Evolutionary conservation across 1,284 basidiomycete genomes (phyloP).

Genomic region (Trichosporon asahii): DNA sequence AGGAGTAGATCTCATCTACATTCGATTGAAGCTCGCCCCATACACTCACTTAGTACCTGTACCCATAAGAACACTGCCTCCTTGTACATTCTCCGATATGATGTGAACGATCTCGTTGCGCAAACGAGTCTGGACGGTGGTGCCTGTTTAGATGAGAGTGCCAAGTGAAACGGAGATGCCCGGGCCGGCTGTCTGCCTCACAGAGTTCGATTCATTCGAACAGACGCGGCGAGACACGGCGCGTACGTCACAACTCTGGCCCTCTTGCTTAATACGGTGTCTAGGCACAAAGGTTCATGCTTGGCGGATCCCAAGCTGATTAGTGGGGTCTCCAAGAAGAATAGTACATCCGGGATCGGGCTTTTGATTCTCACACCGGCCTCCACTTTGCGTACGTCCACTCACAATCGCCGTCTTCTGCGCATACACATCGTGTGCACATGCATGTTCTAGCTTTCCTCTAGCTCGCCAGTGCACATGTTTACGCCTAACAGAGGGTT

Average conservation of each 20-base stretch:
- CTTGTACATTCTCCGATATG: background rate
- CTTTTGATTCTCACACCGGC: background rate
- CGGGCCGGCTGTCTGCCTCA: background rate
- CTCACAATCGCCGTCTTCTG: background rate
- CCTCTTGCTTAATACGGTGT: background rate
- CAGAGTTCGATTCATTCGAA: background rate
- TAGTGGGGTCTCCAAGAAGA: background rate
- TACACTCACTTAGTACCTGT: too few species aligned
- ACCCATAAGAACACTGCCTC: too few species aligned
- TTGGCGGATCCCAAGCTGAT: background rate
- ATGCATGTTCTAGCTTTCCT: background rate
- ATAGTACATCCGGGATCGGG: background rate
- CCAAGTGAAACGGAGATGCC: background rate
- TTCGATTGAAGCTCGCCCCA: too few species aligned
- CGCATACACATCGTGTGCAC: background rate
- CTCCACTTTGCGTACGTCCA: background rate
- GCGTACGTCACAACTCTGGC: background rate
- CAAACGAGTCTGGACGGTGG: too few species aligned
- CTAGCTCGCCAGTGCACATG: too few species aligned
- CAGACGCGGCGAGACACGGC: background rate
- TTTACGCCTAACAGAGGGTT: background rate
- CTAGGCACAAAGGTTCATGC: background rate
- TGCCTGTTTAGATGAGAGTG: too few species aligned
- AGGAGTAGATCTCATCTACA: too few species aligned
- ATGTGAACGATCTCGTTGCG: background rate